phyloP scores from a whole-genome alignment of 192 early-diverging fungal species.

The Backusella circina region DNA sequence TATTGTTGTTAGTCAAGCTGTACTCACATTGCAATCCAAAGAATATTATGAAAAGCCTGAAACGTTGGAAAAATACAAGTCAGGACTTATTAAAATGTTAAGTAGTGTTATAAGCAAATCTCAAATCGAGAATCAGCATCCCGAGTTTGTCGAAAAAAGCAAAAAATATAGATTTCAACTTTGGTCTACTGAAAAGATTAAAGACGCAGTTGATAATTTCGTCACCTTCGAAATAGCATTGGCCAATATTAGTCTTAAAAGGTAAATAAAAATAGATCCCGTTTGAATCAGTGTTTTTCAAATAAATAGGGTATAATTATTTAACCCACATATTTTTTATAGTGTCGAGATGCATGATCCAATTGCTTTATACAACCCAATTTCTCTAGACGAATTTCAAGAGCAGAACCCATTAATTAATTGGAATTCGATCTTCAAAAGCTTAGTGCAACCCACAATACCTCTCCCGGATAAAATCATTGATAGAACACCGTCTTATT shows the following conservation, averaged over 20 bases:
- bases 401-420: conserved; percentile 25
- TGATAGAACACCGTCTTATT: conserved; percentile 42
- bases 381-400: conserved; percentile 31
- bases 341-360: conserved; percentile 48
- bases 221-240: conserved; percentile 56
- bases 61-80: conserved; percentile 39
- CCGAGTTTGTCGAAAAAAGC: not conserved
- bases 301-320: not conserved
- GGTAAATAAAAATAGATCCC: conserved; percentile 29
- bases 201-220: conserved; percentile 37
- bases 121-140: too few species aligned
- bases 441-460: conserved; percentile 7
- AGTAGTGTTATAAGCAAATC: conserved; percentile 27
- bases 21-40: conserved; percentile 57
- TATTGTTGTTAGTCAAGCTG: conserved; percentile 46
- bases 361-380: conserved; percentile 45
- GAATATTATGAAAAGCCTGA: conserved; percentile 59
- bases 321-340: not conserved
- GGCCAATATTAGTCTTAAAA: conserved; percentile 43
- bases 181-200: not conserved
- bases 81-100: conserved; percentile 41
- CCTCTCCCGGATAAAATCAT: conserved; percentile 37
- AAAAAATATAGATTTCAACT: not conserved
- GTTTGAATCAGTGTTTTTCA: conserved; percentile 53
- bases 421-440: conserved; percentile 34